Percentiles rank a stretch among this genome's conserved stretches.
Evolutionary conservation across 495 filamentous ascomycete genomes (phyloP).

Genomic region (Sordaria brevicollis): DNA sequence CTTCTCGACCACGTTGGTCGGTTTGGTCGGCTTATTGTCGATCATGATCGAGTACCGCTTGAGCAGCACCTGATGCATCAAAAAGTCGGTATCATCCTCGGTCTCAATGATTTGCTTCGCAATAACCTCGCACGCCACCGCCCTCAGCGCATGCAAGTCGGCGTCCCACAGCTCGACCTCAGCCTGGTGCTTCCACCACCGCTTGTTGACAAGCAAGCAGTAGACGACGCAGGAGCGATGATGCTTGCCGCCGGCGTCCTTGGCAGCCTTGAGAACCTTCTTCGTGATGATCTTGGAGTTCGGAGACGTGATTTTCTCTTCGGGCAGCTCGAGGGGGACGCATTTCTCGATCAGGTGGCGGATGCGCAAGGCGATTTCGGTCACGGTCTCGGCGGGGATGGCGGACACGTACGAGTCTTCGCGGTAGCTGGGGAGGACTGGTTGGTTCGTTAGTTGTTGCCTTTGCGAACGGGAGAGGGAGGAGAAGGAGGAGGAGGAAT

Average conservation of each 20-base stretch:
- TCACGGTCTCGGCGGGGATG: slow-evolving; percentile 61
- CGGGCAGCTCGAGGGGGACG: slow-evolving; percentile 77
- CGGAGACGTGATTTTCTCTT: slow-evolving; percentile 56
- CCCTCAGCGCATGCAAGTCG: slow-evolving; percentile 67
- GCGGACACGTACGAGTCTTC: slow-evolving; percentile 46
- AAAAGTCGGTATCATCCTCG: slow-evolving; percentile 63
- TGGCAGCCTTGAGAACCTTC: slow-evolving; percentile 66
- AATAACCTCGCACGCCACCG: slow-evolving; percentile 83
- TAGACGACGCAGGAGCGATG: slow-evolving; percentile 67
- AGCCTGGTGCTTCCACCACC: slow-evolving; percentile 84
- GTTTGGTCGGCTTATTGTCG: slow-evolving; percentile 57
- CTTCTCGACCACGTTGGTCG: slow-evolving; percentile 80
- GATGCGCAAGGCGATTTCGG: slow-evolving; percentile 75
- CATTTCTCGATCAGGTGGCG: slow-evolving; percentile 86
- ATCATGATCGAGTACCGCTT: slow-evolving; percentile 79
- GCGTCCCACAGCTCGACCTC: slow-evolving; percentile 81
- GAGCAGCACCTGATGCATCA: slow-evolving; percentile 74
- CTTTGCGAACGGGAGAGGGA: neutral
- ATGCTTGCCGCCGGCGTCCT: slow-evolving; percentile 68
- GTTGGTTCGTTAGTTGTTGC: slow-evolving; percentile 5
- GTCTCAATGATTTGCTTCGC: slow-evolving; percentile 88
- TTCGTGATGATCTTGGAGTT: slow-evolving; percentile 78
- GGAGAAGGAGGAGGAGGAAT: neutral
- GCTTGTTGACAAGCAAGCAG: slow-evolving; percentile 76
- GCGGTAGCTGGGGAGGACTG: slow-evolving; percentile 54